A percentile compares a stretch with the other conserved stretches of the same genome.
Evolutionary conservation across 345 rosid species (phyloP).

Genomic region (Kandelia obovata): DNA sequence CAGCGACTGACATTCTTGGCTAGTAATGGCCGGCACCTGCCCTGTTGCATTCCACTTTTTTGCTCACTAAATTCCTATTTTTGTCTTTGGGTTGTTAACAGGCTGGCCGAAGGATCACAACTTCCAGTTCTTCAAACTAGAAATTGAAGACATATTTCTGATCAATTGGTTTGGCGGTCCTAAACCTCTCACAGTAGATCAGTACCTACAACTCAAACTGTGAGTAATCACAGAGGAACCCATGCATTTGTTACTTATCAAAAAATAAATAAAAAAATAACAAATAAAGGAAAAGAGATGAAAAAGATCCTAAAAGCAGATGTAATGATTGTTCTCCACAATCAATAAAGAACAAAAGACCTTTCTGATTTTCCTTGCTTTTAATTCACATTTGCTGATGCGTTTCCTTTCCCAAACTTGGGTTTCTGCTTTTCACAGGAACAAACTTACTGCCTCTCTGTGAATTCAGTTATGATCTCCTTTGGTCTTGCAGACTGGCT

Average conservation of each 20-base stretch:
- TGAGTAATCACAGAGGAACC: slow-evolving; percentile 32
- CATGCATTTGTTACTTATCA: not conserved
- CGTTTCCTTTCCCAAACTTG: slow-evolving; percentile 5
- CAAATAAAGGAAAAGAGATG: not conserved
- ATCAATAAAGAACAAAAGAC: not conserved
- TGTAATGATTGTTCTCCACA: not conserved
- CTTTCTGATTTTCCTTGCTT: not conserved
- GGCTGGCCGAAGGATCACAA: slow-evolving; percentile 84
- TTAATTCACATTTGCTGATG: slow-evolving; percentile 12
- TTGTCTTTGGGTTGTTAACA: slow-evolving; percentile 24
- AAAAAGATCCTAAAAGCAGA: not conserved
- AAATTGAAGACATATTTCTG: slow-evolving; percentile 66
- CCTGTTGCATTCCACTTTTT: not conserved
- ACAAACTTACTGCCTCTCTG: slow-evolving; percentile 8
- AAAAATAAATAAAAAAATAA: no score
- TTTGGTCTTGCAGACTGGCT: no score
- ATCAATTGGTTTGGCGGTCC: slow-evolving; percentile 94
- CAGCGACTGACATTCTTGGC: not conserved
- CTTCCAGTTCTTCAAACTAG: slow-evolving; percentile 67
- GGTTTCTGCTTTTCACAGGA: slow-evolving; percentile 25
- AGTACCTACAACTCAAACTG: slow-evolving; percentile 62
- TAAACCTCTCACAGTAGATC: slow-evolving; percentile 69
- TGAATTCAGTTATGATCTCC: not conserved
- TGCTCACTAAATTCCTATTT: not conserved
- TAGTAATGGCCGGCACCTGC: not conserved